Evolutionary conservation across 1,284 basidiomycete genomes (phyloP).

Genomic region (Ceratobasidium papillatum): DNA sequence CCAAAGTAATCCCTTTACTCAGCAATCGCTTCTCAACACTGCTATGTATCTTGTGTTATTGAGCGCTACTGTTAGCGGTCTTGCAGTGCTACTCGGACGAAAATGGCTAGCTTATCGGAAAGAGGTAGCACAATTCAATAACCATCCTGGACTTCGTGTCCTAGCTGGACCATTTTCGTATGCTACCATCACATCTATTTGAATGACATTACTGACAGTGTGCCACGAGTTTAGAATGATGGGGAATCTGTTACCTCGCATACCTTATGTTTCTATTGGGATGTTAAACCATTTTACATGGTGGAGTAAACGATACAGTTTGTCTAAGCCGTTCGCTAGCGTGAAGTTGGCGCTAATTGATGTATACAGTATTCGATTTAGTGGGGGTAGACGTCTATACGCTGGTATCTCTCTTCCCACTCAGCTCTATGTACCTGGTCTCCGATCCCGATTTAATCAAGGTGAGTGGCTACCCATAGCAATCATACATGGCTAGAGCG

Average conservation of each 20-base stretch:
- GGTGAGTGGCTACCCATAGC: neutral
- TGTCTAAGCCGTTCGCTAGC: neutral
- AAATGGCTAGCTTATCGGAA: constrained; percentile 4
- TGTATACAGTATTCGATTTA: neutral
- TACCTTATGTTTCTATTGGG: constrained; percentile 3
- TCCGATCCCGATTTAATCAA: constrained; percentile 13
- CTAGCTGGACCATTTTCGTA: constrained; percentile 2
- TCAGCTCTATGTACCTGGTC: neutral
- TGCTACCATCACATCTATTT: neutral
- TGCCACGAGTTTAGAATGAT: neutral
- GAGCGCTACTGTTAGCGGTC: no score
- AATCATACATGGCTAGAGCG: no score
- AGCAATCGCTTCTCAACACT: no score
- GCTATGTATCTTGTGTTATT: no score
- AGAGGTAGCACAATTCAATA: neutral
- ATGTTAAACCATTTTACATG: neutral
- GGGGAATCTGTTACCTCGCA: neutral
- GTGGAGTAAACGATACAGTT: neutral
- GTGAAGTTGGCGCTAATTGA: neutral
- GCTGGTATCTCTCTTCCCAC: neutral
- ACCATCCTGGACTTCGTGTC: constrained; percentile 4
- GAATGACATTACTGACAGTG: neutral
- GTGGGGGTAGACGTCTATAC: neutral
- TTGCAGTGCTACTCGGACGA: no score
- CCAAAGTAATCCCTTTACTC: no score